Conservation (phyloP, 192 early-diverging fungal species). For the Haplosporangium gracile region DNA sequence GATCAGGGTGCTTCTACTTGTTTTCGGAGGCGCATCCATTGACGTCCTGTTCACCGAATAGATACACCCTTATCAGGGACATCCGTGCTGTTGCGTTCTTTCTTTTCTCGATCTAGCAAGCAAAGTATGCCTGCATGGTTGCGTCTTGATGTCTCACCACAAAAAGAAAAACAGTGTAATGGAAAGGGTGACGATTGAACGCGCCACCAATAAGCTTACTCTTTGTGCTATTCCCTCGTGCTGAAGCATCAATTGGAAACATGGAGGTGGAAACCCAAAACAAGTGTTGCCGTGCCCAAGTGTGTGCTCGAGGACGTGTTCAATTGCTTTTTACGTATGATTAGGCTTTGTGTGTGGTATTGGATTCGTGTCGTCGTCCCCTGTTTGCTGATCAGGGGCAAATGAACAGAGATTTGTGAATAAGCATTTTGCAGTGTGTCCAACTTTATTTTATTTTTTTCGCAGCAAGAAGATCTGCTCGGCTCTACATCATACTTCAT, state of each 20-base stretch:
- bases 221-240: neutral
- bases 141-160: neutral
- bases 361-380: neutral
- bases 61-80: neutral
- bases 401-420: too few species aligned
- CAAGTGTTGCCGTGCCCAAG: neutral
- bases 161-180: too few species aligned
- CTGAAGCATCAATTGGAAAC: neutral
- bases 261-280: neutral
- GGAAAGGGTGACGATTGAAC: neutral
- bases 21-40: constrained; percentile 1
- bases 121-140: neutral
- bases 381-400: neutral
- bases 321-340: neutral
- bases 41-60: neutral
- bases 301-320: neutral
- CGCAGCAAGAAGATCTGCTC: too few species aligned
- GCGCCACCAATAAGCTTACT: neutral
- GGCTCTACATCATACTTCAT: too few species aligned
- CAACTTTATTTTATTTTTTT: neutral
- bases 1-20: neutral
- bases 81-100: neutral
- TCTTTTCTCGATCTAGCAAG: neutral
- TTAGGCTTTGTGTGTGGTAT: neutral
- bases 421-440: too few species aligned